Evolutionary conservation across 2,329 filamentous ascomycete species (phyloP).

Genomic region (Colletotrichum ledebouriae): DNA sequence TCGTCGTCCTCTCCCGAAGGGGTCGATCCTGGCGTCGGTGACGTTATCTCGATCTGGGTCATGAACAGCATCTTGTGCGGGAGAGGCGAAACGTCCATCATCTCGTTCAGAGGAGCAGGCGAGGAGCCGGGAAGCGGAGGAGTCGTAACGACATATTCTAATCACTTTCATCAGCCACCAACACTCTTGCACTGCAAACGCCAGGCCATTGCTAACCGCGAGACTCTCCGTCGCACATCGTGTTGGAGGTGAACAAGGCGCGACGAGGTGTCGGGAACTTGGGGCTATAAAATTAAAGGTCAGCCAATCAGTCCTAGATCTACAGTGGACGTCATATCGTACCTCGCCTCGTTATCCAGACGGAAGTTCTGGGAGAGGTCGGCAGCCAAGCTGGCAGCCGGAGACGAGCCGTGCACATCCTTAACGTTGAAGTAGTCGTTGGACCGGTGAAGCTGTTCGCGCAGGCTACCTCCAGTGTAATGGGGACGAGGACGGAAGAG

Average conservation of each 20-base stretch:
- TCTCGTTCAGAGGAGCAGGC: slow-evolving; percentile 77
- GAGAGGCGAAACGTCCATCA: slow-evolving; percentile 94
- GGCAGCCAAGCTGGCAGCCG: slow-evolving; percentile 89
- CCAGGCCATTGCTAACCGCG: slow-evolving; percentile 66
- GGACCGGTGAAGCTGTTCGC: slow-evolving; percentile 75
- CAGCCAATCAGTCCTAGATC: slow-evolving; percentile 29
- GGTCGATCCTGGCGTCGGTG: slow-evolving; percentile 75
- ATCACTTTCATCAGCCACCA: slow-evolving; percentile 45
- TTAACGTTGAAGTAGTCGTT: slow-evolving; percentile 88
- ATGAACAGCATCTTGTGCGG: slow-evolving; percentile 85
- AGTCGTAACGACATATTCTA: slow-evolving; percentile 80
- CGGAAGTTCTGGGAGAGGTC: slow-evolving; percentile 98
- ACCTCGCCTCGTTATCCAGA: slow-evolving; percentile 89
- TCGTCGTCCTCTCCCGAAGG: slow-evolving; percentile 61
- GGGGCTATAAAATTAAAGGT: slow-evolving; percentile 67
- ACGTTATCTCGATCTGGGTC: slow-evolving; percentile 75
- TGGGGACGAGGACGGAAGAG: slow-evolving; percentile 66
- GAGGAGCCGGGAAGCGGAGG: slow-evolving; percentile 88
- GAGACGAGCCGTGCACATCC: slow-evolving; percentile 85
- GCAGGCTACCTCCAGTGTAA: slow-evolving; percentile 75
- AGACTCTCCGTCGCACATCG: slow-evolving; percentile 70
- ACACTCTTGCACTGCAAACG: slow-evolving; percentile 9
- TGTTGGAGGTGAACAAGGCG: slow-evolving; percentile 83
- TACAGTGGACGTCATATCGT: slow-evolving; percentile 53
- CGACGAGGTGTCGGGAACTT: slow-evolving; percentile 86